Conservation (phyloP, 1,284 basidiomycete genomes). For the Xerocomus nothofagi region DNA sequence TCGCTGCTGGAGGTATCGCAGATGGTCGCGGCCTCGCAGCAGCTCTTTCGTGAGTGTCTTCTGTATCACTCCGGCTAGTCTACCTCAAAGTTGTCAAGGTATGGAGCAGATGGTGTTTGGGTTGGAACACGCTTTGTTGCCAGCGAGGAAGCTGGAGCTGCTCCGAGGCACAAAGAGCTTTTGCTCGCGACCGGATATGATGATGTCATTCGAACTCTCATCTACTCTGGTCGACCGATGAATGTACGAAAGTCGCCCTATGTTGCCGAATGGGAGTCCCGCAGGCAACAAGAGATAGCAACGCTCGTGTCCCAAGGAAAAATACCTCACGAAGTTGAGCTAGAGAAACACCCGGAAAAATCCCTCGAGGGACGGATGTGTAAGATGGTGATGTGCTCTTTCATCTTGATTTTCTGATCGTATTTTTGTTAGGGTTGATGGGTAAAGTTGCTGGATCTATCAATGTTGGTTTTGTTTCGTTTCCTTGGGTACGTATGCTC, state of each 20-base stretch:
- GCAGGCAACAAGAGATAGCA: constrained; percentile 58
- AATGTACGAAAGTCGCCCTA: constrained; percentile 79
- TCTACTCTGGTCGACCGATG: constrained; percentile 85
- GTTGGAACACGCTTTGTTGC: constrained; percentile 92
- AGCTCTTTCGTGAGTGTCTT: constrained; percentile 59
- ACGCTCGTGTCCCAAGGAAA: constrained; percentile 63
- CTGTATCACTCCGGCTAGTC: background rate
- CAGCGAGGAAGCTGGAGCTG: constrained; percentile 77
- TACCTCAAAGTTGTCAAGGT: constrained; percentile 37
- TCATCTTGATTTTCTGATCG: constrained; percentile 5
- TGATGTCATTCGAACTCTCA: constrained; percentile 68
- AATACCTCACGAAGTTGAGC: constrained; percentile 75
- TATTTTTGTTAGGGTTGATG: constrained; percentile 65
- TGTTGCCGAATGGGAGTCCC: constrained; percentile 67
- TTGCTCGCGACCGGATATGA: constrained; percentile 67
- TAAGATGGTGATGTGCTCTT: constrained; percentile 38
- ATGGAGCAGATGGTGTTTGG: constrained; percentile 84
- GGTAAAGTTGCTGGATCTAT: constrained; percentile 83
- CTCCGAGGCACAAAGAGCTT: constrained; percentile 77
- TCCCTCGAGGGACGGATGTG: constrained; percentile 60
- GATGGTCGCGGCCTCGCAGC: constrained; percentile 84
- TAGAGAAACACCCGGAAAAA: constrained; percentile 68
- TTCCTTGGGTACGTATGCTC: constrained; percentile 1
- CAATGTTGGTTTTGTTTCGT: constrained; percentile 41
- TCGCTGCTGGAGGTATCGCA: constrained; percentile 83